A percentile compares a stretch with the other conserved stretches of the same genome.
Conservation (phyloP, 1,139 yeast genomes). For the Scheffersomyces illinoinensis region DNA sequence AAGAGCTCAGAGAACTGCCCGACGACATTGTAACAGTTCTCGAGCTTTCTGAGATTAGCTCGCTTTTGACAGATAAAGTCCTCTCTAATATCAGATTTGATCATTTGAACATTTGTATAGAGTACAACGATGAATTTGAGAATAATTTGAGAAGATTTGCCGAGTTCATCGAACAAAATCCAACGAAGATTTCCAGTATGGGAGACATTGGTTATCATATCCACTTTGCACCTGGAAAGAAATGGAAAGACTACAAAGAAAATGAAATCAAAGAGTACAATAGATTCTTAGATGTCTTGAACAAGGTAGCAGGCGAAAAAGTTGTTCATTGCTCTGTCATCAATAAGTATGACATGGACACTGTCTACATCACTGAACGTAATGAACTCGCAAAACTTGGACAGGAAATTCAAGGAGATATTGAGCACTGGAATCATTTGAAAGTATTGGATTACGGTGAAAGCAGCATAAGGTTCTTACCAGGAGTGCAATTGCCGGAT, state of each 20-base stretch:
- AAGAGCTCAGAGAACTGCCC: conserved; percentile 23
- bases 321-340: conserved; percentile 42
- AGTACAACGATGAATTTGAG: conserved; percentile 33
- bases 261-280: conserved; percentile 28
- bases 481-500: conserved; percentile 44
- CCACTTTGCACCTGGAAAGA: conserved; percentile 34
- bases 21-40: conserved; percentile 21
- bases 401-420: conserved; percentile 42
- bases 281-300: conserved; percentile 24
- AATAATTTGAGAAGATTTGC: conserved; percentile 20
- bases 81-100: conserved; percentile 16
- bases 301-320: conserved; percentile 25
- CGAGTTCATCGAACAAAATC: conserved; percentile 22
- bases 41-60: conserved; percentile 19
- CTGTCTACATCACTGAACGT: conserved; percentile 37
- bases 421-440: conserved; percentile 36
- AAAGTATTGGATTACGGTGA: conserved; percentile 40
- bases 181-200: conserved; percentile 17
- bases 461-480: conserved; percentile 39
- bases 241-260: conserved; percentile 36
- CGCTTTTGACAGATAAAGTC: conserved; percentile 12
- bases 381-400: conserved; percentile 35
- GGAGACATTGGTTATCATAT: conserved; percentile 38
- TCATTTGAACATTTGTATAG: conserved; percentile 35
- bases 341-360: conserved; percentile 37